Evolutionary conservation across 768 basidiomycete species (phyloP).

Genomic region (Lyophyllum atratum): DNA sequence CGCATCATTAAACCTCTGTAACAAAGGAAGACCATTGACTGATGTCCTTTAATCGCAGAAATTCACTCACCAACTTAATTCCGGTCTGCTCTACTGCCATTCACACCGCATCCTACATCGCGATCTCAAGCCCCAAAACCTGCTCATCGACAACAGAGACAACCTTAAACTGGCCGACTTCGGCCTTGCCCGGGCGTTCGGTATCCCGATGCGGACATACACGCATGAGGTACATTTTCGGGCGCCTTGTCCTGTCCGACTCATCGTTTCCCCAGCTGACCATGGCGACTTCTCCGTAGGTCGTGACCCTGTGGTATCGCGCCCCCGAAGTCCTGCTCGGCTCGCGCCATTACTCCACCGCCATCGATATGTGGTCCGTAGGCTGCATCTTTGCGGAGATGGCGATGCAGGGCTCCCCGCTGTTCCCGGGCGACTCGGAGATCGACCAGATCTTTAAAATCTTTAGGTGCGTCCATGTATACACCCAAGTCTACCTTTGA

Average conservation of each 20-base stretch:
- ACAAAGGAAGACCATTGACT: background rate
- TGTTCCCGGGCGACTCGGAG: slow-evolving; percentile 99
- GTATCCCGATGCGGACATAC: slow-evolving; percentile 98
- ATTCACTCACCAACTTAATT: slow-evolving; percentile 93
- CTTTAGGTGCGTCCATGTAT: slow-evolving; percentile 65
- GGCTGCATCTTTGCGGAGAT: slow-evolving; percentile 99
- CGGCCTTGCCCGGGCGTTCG: slow-evolving; percentile 94
- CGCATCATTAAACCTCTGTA: background rate
- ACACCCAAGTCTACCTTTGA: background rate
- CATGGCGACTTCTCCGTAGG: slow-evolving; percentile 55
- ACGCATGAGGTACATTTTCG: slow-evolving; percentile 89
- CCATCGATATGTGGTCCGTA: slow-evolving; percentile 99
- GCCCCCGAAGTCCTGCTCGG: slow-evolving; percentile 97
- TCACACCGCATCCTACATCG: slow-evolving; percentile 96
- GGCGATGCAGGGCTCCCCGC: slow-evolving; percentile 86
- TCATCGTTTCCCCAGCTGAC: background rate
- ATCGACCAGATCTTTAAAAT: slow-evolving; percentile 99
- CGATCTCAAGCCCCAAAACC: slow-evolving; percentile 95
- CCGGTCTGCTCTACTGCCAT: slow-evolving; percentile 92
- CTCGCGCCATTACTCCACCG: slow-evolving; percentile 94
- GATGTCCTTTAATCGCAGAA: slow-evolving; percentile 52
- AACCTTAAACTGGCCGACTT: slow-evolving; percentile 98
- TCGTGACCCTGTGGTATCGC: slow-evolving; percentile 99
- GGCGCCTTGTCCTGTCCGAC: too few species aligned
- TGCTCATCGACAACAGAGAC: slow-evolving; percentile 85